These are phyloP conservation scores for Mortierella sp. DNA, from an alignment of 371 early-diverging fungal species.

Conservation along the genomic window DNA sequence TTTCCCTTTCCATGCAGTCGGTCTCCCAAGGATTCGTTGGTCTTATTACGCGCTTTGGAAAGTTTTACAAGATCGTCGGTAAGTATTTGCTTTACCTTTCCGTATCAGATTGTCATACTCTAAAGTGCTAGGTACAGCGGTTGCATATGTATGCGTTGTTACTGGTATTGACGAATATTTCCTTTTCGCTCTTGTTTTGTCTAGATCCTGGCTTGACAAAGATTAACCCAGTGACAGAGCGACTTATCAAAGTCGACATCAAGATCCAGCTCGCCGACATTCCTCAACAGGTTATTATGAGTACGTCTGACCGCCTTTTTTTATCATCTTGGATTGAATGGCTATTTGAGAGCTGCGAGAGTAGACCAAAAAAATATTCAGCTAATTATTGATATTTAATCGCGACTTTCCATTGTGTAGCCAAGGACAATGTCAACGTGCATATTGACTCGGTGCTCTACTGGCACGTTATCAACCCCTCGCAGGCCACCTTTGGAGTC, in stretches of 20 bases:
- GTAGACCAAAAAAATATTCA: not conserved
- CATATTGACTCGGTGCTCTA: slow-evolving; percentile 91
- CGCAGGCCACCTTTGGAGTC: slow-evolving; percentile 84
- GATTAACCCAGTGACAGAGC: slow-evolving; percentile 86
- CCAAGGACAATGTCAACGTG: slow-evolving; percentile 55
- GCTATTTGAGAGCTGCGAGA: not conserved
- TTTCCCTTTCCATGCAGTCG: slow-evolving; percentile 7
- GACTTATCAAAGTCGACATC: slow-evolving; percentile 65
- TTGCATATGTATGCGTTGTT: not conserved
- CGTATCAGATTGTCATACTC: not conserved
- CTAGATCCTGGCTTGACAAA: slow-evolving; percentile 87
- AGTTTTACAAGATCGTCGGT: slow-evolving; percentile 84
- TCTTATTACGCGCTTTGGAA: slow-evolving; percentile 85
- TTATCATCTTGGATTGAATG: not conserved
- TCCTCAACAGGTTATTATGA: slow-evolving; percentile 54
- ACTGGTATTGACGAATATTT: not conserved
- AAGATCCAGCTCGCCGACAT: slow-evolving; percentile 58
- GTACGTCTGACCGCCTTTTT: not conserved
- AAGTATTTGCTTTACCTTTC: not conserved
- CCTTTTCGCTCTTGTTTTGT: not conserved
- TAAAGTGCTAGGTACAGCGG: not conserved
- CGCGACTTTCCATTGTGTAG: not conserved
- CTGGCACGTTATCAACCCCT: slow-evolving; percentile 89
- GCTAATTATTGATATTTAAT: not conserved
- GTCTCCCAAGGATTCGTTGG: slow-evolving; percentile 75